Percentiles rank a stretch among this genome's conserved stretches.
Evolutionary conservation across 345 rosid species (phyloP).

Genomic region (Psidium friedrichsthalianum): DNA sequence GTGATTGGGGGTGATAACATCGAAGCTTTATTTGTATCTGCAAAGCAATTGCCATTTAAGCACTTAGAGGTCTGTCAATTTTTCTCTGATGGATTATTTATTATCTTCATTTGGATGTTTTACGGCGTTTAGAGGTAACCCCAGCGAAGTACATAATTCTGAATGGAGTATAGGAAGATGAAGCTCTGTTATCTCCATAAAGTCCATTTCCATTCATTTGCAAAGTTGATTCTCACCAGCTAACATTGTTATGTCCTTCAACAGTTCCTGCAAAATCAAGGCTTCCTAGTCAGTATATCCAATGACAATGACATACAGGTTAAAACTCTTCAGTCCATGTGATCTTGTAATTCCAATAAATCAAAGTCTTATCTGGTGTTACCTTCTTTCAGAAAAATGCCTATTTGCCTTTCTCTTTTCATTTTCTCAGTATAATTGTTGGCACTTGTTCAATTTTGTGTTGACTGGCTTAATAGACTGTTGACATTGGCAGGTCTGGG

Average conservation of each 20-base stretch:
- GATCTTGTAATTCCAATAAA: not conserved
- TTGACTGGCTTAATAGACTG: conserved; percentile 9
- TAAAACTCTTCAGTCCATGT: not conserved
- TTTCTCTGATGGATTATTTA: not conserved
- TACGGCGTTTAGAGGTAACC: not conserved
- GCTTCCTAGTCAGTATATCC: conserved; percentile 56
- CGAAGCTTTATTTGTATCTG: conserved; percentile 70
- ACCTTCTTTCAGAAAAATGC: not conserved
- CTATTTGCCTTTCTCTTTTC: not conserved
- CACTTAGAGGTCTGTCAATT: conserved; percentile 50
- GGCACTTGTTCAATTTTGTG: not conserved
- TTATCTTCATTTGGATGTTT: not conserved
- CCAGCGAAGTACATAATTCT: not conserved
- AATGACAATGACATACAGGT: conserved; percentile 78
- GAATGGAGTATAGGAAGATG: not conserved
- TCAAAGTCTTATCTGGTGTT: not conserved
- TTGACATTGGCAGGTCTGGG: conserved; percentile 62
- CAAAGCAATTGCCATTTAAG: conserved; percentile 59
- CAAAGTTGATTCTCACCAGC: not conserved
- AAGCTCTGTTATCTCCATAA: not conserved
- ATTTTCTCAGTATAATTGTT: not conserved
- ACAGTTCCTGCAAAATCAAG: conserved; percentile 78
- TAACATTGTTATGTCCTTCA: conserved; percentile 1
- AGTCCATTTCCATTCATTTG: not conserved
- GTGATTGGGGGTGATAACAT: conserved; percentile 71